These are phyloP conservation scores for Jatropha multifida DNA, from an alignment of 441 rosid genomes.

Conservation along the genomic window DNA sequence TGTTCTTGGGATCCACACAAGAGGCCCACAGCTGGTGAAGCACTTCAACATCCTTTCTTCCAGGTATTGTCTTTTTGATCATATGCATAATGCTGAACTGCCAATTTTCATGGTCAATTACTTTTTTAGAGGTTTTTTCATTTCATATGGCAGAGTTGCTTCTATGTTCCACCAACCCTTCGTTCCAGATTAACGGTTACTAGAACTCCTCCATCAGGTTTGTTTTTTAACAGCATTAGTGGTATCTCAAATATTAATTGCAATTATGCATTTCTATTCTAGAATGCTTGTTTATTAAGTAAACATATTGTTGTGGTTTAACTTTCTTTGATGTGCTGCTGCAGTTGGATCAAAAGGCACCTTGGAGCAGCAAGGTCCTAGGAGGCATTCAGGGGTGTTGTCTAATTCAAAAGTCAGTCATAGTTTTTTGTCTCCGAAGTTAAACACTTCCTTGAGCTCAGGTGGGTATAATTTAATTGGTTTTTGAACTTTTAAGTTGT, in stretches of 20 bases:
- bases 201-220: conserved; percentile 83
- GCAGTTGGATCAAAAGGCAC: conserved; percentile 57
- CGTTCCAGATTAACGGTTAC: conserved; percentile 49
- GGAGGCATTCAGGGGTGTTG: conserved; percentile 46
- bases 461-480: conserved; percentile 27
- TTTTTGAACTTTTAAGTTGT: background rate
- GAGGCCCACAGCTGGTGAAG: conserved; percentile 86
- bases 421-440: conserved; percentile 44
- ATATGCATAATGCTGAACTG: background rate
- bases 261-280: background rate
- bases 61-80: conserved; percentile 44
- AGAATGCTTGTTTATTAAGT: too few species aligned
- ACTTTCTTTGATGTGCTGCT: conserved; percentile 1
- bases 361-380: conserved; percentile 48
- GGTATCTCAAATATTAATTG: background rate
- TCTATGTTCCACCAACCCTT: conserved; percentile 85
- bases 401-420: conserved; percentile 45
- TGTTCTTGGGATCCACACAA: conserved; percentile 93
- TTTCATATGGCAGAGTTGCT: conserved; percentile 62
- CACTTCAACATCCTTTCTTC: conserved; percentile 91
- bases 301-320: background rate
- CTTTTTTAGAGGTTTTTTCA: background rate
- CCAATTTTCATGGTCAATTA: background rate
- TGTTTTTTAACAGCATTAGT: conserved; percentile 1
- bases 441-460: conserved; percentile 40